phyloP scores from a whole-genome alignment of 2,329 filamentous ascomycete genomes.

The Cladosporium sphaerospermum region DNA sequence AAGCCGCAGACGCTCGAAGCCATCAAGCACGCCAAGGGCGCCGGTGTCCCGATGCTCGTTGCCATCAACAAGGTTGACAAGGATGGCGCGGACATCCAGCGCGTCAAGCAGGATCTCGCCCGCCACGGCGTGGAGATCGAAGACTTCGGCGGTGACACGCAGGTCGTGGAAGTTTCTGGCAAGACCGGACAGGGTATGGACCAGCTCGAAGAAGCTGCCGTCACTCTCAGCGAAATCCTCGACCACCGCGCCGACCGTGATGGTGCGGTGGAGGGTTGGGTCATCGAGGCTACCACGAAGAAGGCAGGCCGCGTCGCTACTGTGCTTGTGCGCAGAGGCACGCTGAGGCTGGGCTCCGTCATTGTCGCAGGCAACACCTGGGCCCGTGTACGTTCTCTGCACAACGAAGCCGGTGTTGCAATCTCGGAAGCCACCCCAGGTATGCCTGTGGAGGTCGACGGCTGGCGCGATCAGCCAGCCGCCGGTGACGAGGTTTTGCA shows the following conservation, averaged over 20 bases:
- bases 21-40: conserved; percentile 81
- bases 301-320: conserved; percentile 79
- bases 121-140: conserved; percentile 83
- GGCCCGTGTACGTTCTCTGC: conserved; percentile 75
- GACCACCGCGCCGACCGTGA: conserved; percentile 77
- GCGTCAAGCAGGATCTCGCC: conserved; percentile 82
- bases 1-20: conserved; percentile 96
- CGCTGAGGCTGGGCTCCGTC: conserved; percentile 70
- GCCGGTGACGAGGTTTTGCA: conserved; percentile 87
- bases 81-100: conserved; percentile 69
- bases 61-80: conserved; percentile 98
- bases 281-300: conserved; percentile 87
- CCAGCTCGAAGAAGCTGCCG: conserved; percentile 83
- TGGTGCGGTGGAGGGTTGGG: conserved; percentile 82
- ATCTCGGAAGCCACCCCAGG: conserved; percentile 74
- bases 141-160: conserved; percentile 89
- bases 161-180: conserved; percentile 84
- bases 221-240: conserved; percentile 80
- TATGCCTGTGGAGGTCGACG: conserved; percentile 84
- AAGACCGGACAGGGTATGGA: conserved; percentile 90
- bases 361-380: conserved; percentile 85
- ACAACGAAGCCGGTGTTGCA: conserved; percentile 73
- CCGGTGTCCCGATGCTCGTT: conserved; percentile 91
- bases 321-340: conserved; percentile 81
- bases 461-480: conserved; percentile 82